A percentile compares a stretch with the other conserved stretches of the same genome.
Conservation (phyloP, 2,329 filamentous ascomycete species). For the Ophiocordyceps unilateralis region DNA sequence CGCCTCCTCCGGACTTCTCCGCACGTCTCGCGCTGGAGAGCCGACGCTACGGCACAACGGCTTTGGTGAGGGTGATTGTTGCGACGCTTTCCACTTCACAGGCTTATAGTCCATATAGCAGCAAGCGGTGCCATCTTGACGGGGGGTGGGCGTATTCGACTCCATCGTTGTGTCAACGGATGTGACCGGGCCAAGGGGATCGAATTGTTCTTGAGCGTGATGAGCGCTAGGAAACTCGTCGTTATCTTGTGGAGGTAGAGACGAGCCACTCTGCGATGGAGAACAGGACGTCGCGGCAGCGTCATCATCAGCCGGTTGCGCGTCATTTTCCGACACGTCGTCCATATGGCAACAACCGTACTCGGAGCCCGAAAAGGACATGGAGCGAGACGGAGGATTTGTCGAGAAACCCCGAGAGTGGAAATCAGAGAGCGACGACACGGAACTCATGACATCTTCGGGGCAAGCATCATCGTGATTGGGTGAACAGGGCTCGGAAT, state of each 20-base stretch:
- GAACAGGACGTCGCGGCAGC: slow-evolving; percentile 13
- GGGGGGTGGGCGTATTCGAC: slow-evolving; percentile 26
- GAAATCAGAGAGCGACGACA: slow-evolving; percentile 20
- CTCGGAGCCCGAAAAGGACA: slow-evolving; percentile 36
- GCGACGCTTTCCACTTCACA: slow-evolving; percentile 13
- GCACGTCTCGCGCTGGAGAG: slow-evolving; percentile 13
- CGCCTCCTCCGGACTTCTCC: slow-evolving; percentile 28
- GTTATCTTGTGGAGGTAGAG: slow-evolving; percentile 13
- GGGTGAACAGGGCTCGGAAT: slow-evolving; percentile 20
- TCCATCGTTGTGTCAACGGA: slow-evolving; percentile 17
- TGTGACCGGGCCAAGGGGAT: slow-evolving; percentile 9
- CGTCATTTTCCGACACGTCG: no score
- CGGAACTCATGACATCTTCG: slow-evolving; percentile 26
- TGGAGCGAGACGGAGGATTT: slow-evolving; percentile 26
- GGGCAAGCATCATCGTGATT: slow-evolving; percentile 7
- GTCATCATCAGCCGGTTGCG: slow-evolving; percentile 15
- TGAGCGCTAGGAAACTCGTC: slow-evolving; percentile 19
- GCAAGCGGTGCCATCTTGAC: slow-evolving; percentile 16
- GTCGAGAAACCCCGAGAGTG: slow-evolving; percentile 15
- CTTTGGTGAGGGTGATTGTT: slow-evolving; percentile 19
- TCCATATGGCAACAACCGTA: no score
- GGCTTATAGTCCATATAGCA: slow-evolving; percentile 21
- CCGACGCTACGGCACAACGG: slow-evolving; percentile 12
- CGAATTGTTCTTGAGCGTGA: slow-evolving; percentile 20
- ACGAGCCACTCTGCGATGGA: slow-evolving; percentile 12